Base-by-base conservation (phyloP, 352 stramenopile genomes). In the Globisporangium paroecandrum region DNA sequence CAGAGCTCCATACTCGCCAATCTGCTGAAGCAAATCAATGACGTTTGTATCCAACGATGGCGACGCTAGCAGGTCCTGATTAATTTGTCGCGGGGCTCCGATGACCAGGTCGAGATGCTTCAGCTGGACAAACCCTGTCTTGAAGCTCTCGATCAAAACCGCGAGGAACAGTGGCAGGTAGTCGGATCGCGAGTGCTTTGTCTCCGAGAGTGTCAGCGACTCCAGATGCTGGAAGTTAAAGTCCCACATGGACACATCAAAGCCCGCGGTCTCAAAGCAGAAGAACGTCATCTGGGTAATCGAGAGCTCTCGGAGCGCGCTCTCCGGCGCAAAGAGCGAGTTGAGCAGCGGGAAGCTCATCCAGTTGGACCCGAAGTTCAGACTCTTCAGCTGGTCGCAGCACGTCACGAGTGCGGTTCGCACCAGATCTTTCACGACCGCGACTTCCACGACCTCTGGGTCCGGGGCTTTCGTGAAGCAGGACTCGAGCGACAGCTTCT, bases 311-410 rank as follows among this genome's bases (percentile, higher is more conserved):
- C 82, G 69, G 20, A 89, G 65, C 38, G 74, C 78, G 43, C 74
- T 87, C 12, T 78, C 81, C 5, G 79, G 70, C 29, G 79, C 71
- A 22, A 91, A 89, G 20, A 91, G 70, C 62, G 76, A 73, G 69
- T 88, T 85, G 10, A 91, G 55, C 69, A 86, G 77, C 41, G 76
- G 68, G 49, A 75, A 83, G 62, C 72, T 69, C 69, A 84, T 76
- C 63, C 62, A 87, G 60, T 89, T 89, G 9, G 74, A 87, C 20
- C 75, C 77, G 64, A 91, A 89, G 68, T 85, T 78, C 6, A 91
- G 66, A 22, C 63, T 67, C 18, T 76, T 62, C 3, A 91, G 75
- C 10, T 78, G 77, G 51, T 69, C 70, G 57, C 74, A 70, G 58
- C 72, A 80, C 18, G 77, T 70, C 24, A 71, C 56, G 1, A 90